Conservation (phyloP, 2,329 filamentous ascomycete species). For the Pezicula neosporulosa region DNA sequence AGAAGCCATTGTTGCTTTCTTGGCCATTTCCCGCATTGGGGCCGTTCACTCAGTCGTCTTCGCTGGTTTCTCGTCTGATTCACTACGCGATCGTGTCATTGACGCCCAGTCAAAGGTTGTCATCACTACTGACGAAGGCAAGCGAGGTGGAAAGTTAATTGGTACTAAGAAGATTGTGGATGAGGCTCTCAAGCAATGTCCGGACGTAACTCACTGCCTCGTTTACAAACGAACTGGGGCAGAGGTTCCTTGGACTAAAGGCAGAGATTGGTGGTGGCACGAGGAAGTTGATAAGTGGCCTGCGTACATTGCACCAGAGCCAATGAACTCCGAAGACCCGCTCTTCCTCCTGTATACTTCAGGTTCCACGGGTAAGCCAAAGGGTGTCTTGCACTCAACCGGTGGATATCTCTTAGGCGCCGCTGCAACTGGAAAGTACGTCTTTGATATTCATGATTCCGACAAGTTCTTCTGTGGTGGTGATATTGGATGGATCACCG, state of each 20-base stretch:
- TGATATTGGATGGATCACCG: constrained; percentile 98
- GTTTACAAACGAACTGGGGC: constrained; percentile 95
- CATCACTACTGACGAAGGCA: constrained; percentile 96
- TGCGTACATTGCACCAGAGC: constrained; percentile 82
- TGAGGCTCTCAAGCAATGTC: constrained; percentile 94
- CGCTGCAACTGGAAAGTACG: constrained; percentile 93
- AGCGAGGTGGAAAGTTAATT: constrained; percentile 95
- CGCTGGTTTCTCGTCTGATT: constrained; percentile 95
- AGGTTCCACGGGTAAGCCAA: constrained; percentile 96
- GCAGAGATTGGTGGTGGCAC: constrained; percentile 96
- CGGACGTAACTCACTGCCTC: constrained; percentile 77
- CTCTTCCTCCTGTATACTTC: constrained; percentile 98
- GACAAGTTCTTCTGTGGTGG: constrained; percentile 97
- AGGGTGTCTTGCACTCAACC: constrained; percentile 98
- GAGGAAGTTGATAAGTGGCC: constrained; percentile 98
- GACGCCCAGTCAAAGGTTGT: constrained; percentile 90
- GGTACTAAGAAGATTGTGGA: constrained; percentile 99
- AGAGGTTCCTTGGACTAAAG: constrained; percentile 85
- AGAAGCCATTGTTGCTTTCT: constrained; percentile 85
- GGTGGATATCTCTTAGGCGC: constrained; percentile 93
- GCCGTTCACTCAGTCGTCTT: constrained; percentile 98
- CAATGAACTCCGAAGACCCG: constrained; percentile 90
- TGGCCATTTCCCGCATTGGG: constrained; percentile 89
- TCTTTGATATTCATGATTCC: constrained; percentile 94
- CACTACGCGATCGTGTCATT: constrained; percentile 88